These are phyloP conservation scores for Melampsora larici-populina DNA, from an alignment of 1,284 basidiomycete species.

Conservation along the genomic window DNA sequence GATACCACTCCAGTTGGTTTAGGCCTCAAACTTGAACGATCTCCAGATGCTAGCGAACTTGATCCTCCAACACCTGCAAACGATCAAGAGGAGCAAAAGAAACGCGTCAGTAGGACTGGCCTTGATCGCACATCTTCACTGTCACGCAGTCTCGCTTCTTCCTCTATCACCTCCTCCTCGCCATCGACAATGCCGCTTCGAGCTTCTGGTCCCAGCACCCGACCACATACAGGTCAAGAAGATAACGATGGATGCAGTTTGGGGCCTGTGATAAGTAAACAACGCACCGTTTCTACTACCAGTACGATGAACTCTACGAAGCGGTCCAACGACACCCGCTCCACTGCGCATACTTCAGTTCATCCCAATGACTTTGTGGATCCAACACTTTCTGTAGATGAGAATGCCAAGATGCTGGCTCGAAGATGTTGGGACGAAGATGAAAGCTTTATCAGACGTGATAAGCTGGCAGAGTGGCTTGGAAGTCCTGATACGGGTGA, in stretches of 20 bases:
- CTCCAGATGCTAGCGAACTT: background rate
- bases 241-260: background rate
- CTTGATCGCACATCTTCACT: background rate
- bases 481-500: constrained; percentile 60
- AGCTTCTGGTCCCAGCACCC: background rate
- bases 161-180: background rate
- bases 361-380: constrained; percentile 9
- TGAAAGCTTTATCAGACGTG: constrained; percentile 72
- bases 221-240: background rate
- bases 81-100: background rate
- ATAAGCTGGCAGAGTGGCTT: constrained; percentile 93
- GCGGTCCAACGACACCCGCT: background rate
- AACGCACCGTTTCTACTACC: background rate
- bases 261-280: background rate
- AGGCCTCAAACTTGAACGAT: background rate
- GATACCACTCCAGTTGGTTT: background rate
- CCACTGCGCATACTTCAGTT: background rate
- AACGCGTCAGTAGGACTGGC: background rate
- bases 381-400: constrained; percentile 55
- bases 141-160: background rate
- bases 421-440: constrained; percentile 81
- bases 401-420: constrained; percentile 70
- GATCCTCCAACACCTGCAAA: background rate
- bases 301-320: background rate
- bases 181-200: too few relatives aligned